Percentiles rank a stretch among this genome's conserved stretches.
Evolutionary conservation across 164 flowering plant genomes (phyloP).

Genomic region (Amborella trichopoda): DNA sequence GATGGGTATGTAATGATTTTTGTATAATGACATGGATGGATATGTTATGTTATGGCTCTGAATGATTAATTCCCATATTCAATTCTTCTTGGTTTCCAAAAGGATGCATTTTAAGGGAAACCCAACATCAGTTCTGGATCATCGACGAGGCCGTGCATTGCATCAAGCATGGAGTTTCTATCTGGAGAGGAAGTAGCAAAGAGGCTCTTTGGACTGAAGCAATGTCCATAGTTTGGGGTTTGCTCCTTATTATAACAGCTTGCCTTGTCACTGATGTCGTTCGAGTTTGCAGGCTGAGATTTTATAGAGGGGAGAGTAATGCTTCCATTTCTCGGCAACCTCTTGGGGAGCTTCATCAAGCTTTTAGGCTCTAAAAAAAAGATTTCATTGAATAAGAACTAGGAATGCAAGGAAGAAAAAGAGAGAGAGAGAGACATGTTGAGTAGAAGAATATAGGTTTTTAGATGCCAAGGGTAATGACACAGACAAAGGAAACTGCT

Average conservation of each 20-base stretch:
- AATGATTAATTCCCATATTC: no score
- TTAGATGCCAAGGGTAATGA: not conserved
- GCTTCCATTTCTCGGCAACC: constrained; percentile 4
- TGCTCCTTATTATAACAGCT: constrained; percentile 23
- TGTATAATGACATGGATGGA: no score
- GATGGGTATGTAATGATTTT: no score
- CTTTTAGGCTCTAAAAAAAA: constrained; percentile 35
- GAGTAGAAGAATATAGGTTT: not conserved
- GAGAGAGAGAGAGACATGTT: not conserved
- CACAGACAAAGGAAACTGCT: constrained; percentile 18
- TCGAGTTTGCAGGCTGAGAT: not conserved
- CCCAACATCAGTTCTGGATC: constrained; percentile 65
- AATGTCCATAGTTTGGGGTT: constrained; percentile 27
- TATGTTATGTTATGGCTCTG: no score
- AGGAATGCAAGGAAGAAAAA: not conserved
- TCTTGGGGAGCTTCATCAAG: constrained; percentile 30
- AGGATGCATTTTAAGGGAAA: constrained; percentile 45
- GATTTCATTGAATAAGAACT: not conserved
- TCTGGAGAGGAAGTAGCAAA: constrained; percentile 35
- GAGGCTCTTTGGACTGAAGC: constrained; percentile 43
- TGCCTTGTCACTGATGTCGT: constrained; percentile 9
- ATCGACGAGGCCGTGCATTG: constrained; percentile 30
- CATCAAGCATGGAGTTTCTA: constrained; percentile 35
- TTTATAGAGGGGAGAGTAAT: not conserved
- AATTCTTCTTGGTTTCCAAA: no score